These are phyloP conservation scores for Trichoderma virens DNA, from an alignment of 495 filamentous ascomycete species.

Conservation along the genomic window DNA sequence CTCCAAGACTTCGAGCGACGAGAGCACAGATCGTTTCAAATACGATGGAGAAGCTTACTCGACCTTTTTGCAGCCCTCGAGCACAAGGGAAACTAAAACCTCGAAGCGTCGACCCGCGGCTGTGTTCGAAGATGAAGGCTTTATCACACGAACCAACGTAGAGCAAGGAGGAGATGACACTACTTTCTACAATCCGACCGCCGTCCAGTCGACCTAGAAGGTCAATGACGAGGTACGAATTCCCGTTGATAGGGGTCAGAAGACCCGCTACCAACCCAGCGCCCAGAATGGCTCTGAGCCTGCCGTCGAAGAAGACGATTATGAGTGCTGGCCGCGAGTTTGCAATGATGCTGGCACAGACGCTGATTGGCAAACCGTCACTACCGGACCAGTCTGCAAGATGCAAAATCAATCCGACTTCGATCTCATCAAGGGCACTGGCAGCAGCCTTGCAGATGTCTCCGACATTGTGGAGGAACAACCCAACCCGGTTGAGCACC, in stretches of 20 bases:
- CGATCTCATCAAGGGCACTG: background rate
- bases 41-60: conserved; percentile 21
- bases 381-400: background rate
- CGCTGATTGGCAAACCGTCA: conserved; percentile 10
- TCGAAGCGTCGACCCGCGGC: background rate
- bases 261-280: background rate
- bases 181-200: conserved; percentile 10
- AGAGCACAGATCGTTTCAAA: conserved; percentile 26
- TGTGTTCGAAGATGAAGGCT: background rate
- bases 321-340: background rate
- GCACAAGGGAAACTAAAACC: conserved; percentile 8
- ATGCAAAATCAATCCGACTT: background rate
- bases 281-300: background rate
- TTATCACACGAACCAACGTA: background rate
- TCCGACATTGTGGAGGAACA: background rate
- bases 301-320: background rate
- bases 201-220: conserved; percentile 8
- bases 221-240: conserved; percentile 9
- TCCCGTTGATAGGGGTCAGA: conserved; percentile 2
- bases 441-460: conserved; percentile 4
- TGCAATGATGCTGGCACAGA: background rate
- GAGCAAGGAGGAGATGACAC: background rate
- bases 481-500: background rate
- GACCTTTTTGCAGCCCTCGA: conserved; percentile 17
- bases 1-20: conserved; percentile 14